phyloP scores from a whole-genome alignment of 164 flowering plant genomes.

The Amborella trichopoda region DNA sequence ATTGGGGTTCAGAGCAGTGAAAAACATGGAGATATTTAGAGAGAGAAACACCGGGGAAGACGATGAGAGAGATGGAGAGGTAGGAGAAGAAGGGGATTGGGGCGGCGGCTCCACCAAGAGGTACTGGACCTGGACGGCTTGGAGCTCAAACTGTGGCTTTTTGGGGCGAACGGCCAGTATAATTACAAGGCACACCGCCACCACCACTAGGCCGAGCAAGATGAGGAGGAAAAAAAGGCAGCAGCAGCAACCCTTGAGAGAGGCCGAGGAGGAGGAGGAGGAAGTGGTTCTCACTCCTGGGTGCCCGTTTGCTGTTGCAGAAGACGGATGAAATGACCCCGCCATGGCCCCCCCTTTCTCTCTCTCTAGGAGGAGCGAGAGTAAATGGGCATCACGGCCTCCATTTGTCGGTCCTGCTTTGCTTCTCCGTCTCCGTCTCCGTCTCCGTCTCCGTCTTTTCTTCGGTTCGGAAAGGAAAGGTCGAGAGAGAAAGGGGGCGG shows the following conservation, averaged over 20 bases:
- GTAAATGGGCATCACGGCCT: too few species aligned
- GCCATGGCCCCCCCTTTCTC: too few species aligned
- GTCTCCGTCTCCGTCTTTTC: too few species aligned
- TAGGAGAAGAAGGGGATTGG: constrained; percentile 10
- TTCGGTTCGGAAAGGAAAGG: too few species aligned
- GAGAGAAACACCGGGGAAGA: constrained; percentile 43
- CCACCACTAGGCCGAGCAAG: constrained; percentile 56
- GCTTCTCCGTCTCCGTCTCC: too few species aligned
- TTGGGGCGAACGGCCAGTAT: constrained; percentile 84
- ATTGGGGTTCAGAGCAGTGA: constrained; percentile 85
- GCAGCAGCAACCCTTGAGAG: constrained; percentile 90
- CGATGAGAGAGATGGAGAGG: constrained; percentile 10
- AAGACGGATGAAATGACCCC: too few species aligned
- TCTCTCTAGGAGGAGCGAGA: too few species aligned
- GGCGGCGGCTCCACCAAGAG: constrained; percentile 43
- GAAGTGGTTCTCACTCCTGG: too few species aligned
- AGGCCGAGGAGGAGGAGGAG: constrained; percentile 47
- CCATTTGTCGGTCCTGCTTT: too few species aligned
- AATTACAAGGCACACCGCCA: constrained; percentile 62
- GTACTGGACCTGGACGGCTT: constrained; percentile 83
- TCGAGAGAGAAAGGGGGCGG: too few species aligned
- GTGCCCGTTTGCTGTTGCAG: too few species aligned
- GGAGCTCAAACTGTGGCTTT: constrained; percentile 86
- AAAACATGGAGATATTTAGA: constrained; percentile 52
- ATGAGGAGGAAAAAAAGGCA: constrained; percentile 85